Base-by-base conservation (phyloP, 768 basidiomycete species). In the Podaxis rugospora region DNA sequence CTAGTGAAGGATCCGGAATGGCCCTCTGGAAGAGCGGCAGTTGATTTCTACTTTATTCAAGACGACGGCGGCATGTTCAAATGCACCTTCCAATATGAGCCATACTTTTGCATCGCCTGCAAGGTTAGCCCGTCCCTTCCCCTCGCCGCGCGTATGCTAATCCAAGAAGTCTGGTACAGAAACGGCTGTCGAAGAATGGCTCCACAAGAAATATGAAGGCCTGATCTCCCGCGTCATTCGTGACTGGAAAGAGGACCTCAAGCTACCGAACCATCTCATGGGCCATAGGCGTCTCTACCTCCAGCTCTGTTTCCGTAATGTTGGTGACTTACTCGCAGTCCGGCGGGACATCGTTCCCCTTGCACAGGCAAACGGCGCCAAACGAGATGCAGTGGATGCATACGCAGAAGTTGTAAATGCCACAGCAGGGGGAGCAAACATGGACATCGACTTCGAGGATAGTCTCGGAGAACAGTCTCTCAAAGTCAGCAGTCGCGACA, bases 21-120 rank as follows among this genome's bases (percentile, higher is more conserved):
- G 79, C 84, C 92, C 4, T 84, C 84, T 7, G 97, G 95, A 18
- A 87, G 85, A 66, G 88, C 93, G 1, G 97, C 90, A 5, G 95
- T 99, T 11, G 95, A 99, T 67, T 96, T 86, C 66, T 98, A 96
- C 71, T 98, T 99, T 69, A 93, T 99, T 64, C 88, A 98, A 76
- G 95, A 98, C 68, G 95, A 98, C 62, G 97, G 97, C 4, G 85
- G 85, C 25, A 92, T 92, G 87, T 98, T 99, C 82, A 99, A 98
- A 73, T 88, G 86, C 65, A 98, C 96, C 4, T 80, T 90, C 63
- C 83, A 85, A 59, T 96, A 95, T 69, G 96, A 98, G 69, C 96
- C 97, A 0, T 98, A 99, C 73, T 97, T 99, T 69, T 83, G 80
- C 62, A 92, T 98, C 60, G 90, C 88, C 3, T 95, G 93, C 85